Evolutionary conservation across 768 basidiomycete genomes (phyloP).

Genomic region (Mycena vulgaris): DNA sequence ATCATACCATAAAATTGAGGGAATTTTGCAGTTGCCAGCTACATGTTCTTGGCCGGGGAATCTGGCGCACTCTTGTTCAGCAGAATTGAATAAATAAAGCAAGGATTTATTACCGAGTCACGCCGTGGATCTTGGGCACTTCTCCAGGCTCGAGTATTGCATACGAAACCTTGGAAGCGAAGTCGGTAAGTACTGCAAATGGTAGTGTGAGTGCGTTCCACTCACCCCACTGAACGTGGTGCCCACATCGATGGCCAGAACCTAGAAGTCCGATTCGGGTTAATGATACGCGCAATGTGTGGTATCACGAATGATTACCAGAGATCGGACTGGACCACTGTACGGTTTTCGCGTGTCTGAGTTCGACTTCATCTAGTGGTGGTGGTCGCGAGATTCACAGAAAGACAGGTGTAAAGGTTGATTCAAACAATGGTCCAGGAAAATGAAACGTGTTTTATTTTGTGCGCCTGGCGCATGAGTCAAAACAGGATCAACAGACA

Average conservation of each 20-base stretch:
- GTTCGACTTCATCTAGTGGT: conserved; percentile 61
- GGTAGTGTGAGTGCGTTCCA: conserved; percentile 12
- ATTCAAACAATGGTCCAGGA: conserved; percentile 17
- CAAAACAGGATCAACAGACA: conserved; percentile 31
- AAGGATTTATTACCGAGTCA: conserved; percentile 70
- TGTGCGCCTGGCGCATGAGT: conserved; percentile 30
- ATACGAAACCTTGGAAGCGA: conserved; percentile 71
- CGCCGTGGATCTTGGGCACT: conserved; percentile 85
- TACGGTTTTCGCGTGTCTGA: conserved; percentile 83
- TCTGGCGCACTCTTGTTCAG: conserved; percentile 54
- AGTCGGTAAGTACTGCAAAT: conserved; percentile 17
- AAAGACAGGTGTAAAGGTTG: conserved; percentile 18
- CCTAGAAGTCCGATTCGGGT: conserved; percentile 21
- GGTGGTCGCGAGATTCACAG: conserved; percentile 42
- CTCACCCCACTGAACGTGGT: conserved; percentile 86
- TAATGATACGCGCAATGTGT: conserved; percentile 26
- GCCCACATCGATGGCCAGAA: conserved; percentile 83
- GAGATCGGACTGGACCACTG: conserved; percentile 71
- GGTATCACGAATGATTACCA: conserved; percentile 56
- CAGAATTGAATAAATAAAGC: background rate
- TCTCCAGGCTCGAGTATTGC: conserved; percentile 87
- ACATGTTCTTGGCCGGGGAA: conserved; percentile 92
- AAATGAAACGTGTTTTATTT: conserved; percentile 39
- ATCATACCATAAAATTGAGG: conserved; percentile 76
- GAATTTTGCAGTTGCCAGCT: conserved; percentile 88